These are phyloP conservation scores for Scleromitrula shiraiana DNA, from an alignment of 2,329 filamentous ascomycete genomes.

Conservation along the genomic window DNA sequence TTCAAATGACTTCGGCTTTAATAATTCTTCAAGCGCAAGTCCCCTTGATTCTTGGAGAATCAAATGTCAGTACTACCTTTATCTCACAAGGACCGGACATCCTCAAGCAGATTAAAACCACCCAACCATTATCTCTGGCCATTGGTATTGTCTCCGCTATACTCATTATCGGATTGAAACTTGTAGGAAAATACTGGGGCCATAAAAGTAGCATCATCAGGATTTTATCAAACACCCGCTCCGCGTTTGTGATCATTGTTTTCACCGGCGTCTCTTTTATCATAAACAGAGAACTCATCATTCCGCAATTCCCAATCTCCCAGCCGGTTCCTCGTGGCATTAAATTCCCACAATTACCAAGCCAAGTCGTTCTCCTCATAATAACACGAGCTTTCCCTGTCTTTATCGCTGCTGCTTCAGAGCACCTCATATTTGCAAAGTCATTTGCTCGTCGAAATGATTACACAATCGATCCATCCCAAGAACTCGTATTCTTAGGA, in stretches of 20 bases:
- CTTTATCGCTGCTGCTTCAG: conserved; percentile 49
- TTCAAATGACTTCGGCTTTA: conserved; percentile 58
- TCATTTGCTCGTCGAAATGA: conserved; percentile 54
- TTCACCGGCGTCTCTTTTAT: background rate
- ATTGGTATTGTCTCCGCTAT: background rate
- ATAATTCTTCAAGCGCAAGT: conserved; percentile 60
- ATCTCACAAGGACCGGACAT: background rate
- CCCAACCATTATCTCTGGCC: conserved; percentile 1
- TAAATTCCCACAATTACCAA: background rate
- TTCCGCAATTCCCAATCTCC: background rate
- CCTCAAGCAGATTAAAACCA: background rate
- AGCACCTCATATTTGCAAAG: conserved; percentile 57
- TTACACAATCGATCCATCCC: conserved; percentile 55
- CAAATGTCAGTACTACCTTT: conserved; percentile 27
- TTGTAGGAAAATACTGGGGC: background rate
- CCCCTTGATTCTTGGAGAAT: conserved; percentile 38
- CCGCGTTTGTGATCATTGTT: background rate
- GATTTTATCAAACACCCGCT: background rate
- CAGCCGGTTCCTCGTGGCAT: background rate
- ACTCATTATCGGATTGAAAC: background rate
- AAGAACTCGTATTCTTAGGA: conserved; percentile 58
- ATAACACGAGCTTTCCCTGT: conserved; percentile 37
- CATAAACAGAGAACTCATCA: background rate
- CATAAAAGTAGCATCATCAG: background rate
- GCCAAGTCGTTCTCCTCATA: background rate